Evolutionary conservation across 2,329 filamentous ascomycete genomes (phyloP), one percentile per base, ranked within the genome.

Genomic region (Hymenoscyphus scutula): DNA sequence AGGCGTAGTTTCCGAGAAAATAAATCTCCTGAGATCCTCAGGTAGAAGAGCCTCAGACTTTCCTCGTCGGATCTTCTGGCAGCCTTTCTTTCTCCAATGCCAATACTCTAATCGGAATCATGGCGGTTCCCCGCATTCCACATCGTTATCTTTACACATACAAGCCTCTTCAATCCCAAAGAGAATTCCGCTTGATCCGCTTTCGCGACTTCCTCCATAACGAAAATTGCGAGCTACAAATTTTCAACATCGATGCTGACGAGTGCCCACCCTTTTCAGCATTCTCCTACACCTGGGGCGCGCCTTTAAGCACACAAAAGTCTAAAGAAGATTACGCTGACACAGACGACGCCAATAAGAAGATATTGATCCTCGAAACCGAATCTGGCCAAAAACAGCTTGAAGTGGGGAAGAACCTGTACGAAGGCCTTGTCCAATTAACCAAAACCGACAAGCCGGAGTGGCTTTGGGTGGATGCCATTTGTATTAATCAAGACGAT

Each of bases 401-500:
- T 11, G 8, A 11, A 19, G n/a, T 61, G 15, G 25, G 53, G 37
- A 61, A 61, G 41, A 61, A 57, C 27, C 32, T 61, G 30, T 61
- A 61, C 13, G 59, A 61, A 38, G 59, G 53, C 15, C 54, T 61
- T 17, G 27, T n/a, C 27, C 59, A 61, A 38, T 48, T 61, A 13
- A 38, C 59, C 7, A 56, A 53, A 53, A 57, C 37, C 5, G 41
- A 53, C 7, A 37, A 10, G 25, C 59, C 59, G 38, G 25, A 61
- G 8, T 61, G 37, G n/a, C 55, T 64, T 15, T 61, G 61, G 61
- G 58, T 63, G n/a, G 61, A 63, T 54, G 61, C 61, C 2, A 48
- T 68, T 11, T 64, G 62, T 27, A 62, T 64, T 37, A 62, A 64
- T 55, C 63, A 64, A 41, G 38, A 62, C 2, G 53, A 64, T 27